Evolutionary conservation across 495 filamentous ascomycete species (phyloP).

Genomic region (Schizothecium vesticola): DNA sequence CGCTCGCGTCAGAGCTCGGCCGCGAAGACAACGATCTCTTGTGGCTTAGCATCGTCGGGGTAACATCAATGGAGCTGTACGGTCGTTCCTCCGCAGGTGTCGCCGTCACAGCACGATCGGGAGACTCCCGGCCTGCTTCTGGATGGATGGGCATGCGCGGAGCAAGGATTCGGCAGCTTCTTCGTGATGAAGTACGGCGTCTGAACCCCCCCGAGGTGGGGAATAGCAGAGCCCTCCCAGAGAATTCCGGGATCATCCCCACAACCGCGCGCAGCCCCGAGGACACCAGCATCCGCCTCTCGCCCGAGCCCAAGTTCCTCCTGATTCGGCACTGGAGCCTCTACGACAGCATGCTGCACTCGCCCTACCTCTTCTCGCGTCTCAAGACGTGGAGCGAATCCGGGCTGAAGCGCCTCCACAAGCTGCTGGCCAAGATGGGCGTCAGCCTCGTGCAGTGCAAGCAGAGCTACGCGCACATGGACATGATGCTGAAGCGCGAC

Average conservation of each 20-base stretch:
- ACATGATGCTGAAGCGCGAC: conserved; percentile 90
- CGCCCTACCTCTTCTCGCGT: conserved; percentile 85
- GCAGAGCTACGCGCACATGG: conserved; percentile 96
- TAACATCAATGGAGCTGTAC: conserved; percentile 85
- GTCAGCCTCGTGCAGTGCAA: conserved; percentile 89
- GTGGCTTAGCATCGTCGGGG: conserved; percentile 90
- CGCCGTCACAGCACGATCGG: conserved; percentile 57
- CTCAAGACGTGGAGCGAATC: conserved; percentile 92
- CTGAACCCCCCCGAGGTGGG: conserved; percentile 76
- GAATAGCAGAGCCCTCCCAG: conserved; percentile 42
- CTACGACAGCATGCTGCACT: conserved; percentile 98
- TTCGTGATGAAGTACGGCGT: conserved; percentile 91
- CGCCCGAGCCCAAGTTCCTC: conserved; percentile 89
- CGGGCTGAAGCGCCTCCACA: conserved; percentile 87
- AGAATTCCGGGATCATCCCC: conserved; percentile 72
- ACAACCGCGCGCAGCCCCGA: conserved; percentile 83
- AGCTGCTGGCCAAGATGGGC: conserved; percentile 96
- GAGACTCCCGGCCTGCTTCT: conserved; percentile 47
- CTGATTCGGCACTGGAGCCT: conserved; percentile 94
- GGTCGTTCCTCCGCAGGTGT: conserved; percentile 78
- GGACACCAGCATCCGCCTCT: conserved; percentile 86
- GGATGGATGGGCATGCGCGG: conserved; percentile 82
- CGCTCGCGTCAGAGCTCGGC: conserved; percentile 87
- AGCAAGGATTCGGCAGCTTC: conserved; percentile 73
- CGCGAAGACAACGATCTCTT: conserved; percentile 95